Base-by-base conservation (phyloP, 2,329 filamentous ascomycete genomes). In the Teratosphaeriaceae sp. region DNA sequence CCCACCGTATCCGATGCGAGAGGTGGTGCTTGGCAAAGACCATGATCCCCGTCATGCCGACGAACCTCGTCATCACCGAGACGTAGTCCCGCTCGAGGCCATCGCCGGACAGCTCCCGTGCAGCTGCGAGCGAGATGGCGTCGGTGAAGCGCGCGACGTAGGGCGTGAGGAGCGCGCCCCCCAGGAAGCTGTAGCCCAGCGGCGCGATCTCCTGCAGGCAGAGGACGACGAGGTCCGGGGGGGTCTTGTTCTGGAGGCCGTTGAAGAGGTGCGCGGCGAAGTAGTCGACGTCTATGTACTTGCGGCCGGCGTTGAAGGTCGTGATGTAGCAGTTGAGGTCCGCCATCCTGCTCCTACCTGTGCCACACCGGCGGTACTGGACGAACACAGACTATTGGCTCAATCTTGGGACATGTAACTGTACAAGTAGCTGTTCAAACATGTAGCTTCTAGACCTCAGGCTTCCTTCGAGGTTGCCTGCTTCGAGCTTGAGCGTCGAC, bases 31-130 rank as follows among this genome's bases (percentile, higher is more conserved):
- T 79, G 16, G 82, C 84, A 61, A 95, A 95, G 15, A 96, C 74
- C 73, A 97, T 79, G 39, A 97, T 78, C 19, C 78, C 88, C 0
- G 89, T 97, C 81, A 96, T 88, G 51, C 92, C 90, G 38, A 89
- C 76, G 62, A 92, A 88, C 35, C 80, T 77, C 18, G 78, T 75
- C 37, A 80, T 71, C 20, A 95, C 68, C 42, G 86, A 78, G 29
- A 80, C 78, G 63, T 94, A 95, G 27, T 71, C 63, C 6, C 79
- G 78, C 1, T 41, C 39, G 3, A 19, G 15, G 22, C 30, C 22
- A 11, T 41, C 12, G 27, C 29, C 23, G 20, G 86, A 88, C 44
- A 82, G 71, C 50, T 84, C 78, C 2, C 51, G 50, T 20, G 48
- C 34, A 5, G 54, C 43, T 5, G 60, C 56, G 18, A 47, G 45